Evolutionary conservation across 73 alveolate species (phyloP).

Genomic region (Tetrahymena elliotti): DNA sequence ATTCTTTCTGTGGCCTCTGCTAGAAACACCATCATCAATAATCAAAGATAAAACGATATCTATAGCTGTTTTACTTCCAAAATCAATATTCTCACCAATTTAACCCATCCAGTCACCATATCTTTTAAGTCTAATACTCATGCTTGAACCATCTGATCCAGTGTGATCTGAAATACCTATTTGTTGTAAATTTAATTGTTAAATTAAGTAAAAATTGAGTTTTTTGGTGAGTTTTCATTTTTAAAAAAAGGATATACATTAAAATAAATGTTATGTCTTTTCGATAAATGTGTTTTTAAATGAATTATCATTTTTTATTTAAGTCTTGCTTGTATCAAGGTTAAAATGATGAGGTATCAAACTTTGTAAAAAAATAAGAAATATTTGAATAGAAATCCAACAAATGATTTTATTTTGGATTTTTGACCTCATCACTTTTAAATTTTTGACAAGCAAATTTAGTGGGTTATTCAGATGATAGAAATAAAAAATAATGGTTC

Average conservation of each 20-base stretch:
- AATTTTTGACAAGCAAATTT: background rate
- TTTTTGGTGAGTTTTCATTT: background rate
- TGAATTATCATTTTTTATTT: too few species aligned
- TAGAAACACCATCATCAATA: constrained; percentile 73
- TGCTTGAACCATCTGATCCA: constrained; percentile 78
- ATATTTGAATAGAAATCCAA: too few species aligned
- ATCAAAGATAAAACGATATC: constrained; percentile 65
- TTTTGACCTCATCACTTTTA: too few species aligned
- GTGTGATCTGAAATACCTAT: constrained; percentile 42
- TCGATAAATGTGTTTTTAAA: too few species aligned
- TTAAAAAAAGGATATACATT: too few species aligned
- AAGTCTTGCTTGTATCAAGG: too few species aligned
- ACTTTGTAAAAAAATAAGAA: too few species aligned
- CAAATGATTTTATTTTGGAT: too few species aligned
- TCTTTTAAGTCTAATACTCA: constrained; percentile 70
- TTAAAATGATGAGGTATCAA: too few species aligned
- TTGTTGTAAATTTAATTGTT: background rate
- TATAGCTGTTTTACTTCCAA: constrained; percentile 64
- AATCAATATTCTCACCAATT: constrained; percentile 76
- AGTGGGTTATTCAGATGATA: background rate
- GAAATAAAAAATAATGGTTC: background rate
- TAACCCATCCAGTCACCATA: constrained; percentile 72
- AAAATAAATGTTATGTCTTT: background rate
- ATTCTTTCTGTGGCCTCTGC: constrained; percentile 73
- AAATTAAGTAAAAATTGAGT: background rate